phyloP scores from a whole-genome alignment of 2,329 filamentous ascomycete species.

The Pseudonectria buxi region DNA sequence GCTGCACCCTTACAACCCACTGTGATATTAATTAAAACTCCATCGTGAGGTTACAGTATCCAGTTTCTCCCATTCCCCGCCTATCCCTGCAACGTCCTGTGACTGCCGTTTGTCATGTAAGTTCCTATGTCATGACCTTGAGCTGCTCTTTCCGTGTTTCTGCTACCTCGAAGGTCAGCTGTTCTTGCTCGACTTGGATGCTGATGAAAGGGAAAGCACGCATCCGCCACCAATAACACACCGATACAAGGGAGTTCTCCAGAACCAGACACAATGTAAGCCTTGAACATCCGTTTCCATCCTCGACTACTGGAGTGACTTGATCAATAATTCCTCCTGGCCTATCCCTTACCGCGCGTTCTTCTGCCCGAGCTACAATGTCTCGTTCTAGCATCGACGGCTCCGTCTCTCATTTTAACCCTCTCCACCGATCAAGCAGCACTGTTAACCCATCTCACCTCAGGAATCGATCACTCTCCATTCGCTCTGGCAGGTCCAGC shows the following conservation, averaged over 20 bases:
- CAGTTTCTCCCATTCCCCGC: too few relatives aligned
- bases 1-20: too few relatives aligned
- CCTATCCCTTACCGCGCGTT: too few relatives aligned
- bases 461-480: constrained; percentile 69
- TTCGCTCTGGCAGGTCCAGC: constrained; percentile 56
- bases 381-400: constrained; percentile 27
- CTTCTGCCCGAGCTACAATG: constrained; percentile 13
- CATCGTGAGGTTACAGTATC: too few relatives aligned
- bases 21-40: too few relatives aligned
- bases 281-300: too few relatives aligned
- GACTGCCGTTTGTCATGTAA: constrained; percentile 6
- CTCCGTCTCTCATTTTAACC: constrained; percentile 15
- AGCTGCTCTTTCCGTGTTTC: too few relatives aligned
- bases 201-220: background rate
- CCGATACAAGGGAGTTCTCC: background rate
- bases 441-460: constrained; percentile 20
- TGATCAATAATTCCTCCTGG: too few relatives aligned
- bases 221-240: background rate
- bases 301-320: too few relatives aligned
- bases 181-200: too few relatives aligned
- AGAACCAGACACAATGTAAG: constrained; percentile 8
- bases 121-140: constrained; percentile 3
- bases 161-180: too few relatives aligned
- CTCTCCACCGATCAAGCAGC: constrained; percentile 12
- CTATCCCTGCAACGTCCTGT: too few relatives aligned